These are phyloP conservation scores for Aspergillus asperescens DNA, from an alignment of 495 filamentous ascomycete species.

Conservation along the genomic window DNA sequence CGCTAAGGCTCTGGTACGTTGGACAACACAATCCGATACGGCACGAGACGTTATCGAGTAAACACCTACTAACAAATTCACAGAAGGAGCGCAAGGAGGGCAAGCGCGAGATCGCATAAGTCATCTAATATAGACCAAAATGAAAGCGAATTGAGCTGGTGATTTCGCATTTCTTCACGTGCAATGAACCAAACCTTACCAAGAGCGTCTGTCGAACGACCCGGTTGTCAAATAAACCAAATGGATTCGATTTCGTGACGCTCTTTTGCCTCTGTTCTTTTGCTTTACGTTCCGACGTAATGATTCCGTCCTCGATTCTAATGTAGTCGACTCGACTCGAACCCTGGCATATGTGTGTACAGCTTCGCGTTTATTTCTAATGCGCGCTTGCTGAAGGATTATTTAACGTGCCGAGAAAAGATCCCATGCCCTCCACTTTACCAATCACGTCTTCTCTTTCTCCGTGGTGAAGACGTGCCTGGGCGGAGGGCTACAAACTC, in stretches of 20 bases:
- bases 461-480: constrained; percentile 72
- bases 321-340: constrained; percentile 5
- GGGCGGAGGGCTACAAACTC: constrained; percentile 71
- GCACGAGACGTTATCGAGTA: background rate
- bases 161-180: constrained; percentile 35
- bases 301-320: background rate
- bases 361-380: constrained; percentile 68
- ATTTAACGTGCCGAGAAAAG: constrained; percentile 87
- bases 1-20: constrained; percentile 90
- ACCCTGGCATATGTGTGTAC: constrained; percentile 99
- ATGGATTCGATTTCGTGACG: constrained; percentile 19
- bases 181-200: constrained; percentile 27
- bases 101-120: constrained; percentile 86
- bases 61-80: constrained; percentile 43
- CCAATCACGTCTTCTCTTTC: constrained; percentile 73
- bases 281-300: background rate
- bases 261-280: constrained; percentile 1
- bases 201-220: constrained; percentile 17
- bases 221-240: constrained; percentile 21
- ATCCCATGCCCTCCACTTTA: constrained; percentile 66
- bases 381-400: constrained; percentile 92
- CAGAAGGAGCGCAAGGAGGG: constrained; percentile 98
- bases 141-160: constrained; percentile 38
- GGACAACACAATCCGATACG: background rate
- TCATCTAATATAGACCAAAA: constrained; percentile 28